Percentiles rank a stretch among this genome's conserved stretches.
Conservation (phyloP, 1,139 yeast species). For the Candida buenavistaensis region DNA sequence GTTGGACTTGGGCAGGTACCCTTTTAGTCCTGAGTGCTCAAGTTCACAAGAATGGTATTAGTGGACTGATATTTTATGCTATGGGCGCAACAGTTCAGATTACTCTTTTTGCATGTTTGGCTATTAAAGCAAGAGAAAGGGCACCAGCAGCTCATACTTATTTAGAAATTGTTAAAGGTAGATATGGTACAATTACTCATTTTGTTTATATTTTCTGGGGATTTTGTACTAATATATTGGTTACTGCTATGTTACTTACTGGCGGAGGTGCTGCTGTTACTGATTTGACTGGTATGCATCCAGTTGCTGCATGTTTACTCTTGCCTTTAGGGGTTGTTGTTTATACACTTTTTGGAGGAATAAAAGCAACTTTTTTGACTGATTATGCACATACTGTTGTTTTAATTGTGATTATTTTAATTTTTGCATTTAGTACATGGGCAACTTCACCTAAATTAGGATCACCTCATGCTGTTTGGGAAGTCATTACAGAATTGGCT, state of each 20-base stretch:
- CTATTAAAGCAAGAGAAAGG: conserved; percentile 55
- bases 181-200: conserved; percentile 64
- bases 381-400: conserved; percentile 78
- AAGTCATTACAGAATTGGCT: conserved; percentile 59
- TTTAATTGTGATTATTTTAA: conserved; percentile 58
- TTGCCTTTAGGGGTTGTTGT: conserved; percentile 81
- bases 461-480: conserved; percentile 81
- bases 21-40: conserved; percentile 75
- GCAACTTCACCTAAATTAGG: conserved; percentile 67
- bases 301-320: conserved; percentile 77
- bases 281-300: conserved; percentile 79
- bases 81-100: conserved; percentile 58
- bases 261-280: conserved; percentile 83
- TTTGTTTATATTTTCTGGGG: conserved; percentile 73
- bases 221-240: conserved; percentile 80
- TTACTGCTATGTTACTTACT: conserved; percentile 82
- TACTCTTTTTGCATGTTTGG: conserved; percentile 51
- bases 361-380: conserved; percentile 85
- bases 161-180: conserved; percentile 51
- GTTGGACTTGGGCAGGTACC: conserved; percentile 97
- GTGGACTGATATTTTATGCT: conserved; percentile 53
- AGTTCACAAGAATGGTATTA: conserved; percentile 73
- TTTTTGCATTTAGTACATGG: conserved; percentile 63
- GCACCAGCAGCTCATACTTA: conserved; percentile 62
- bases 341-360: conserved; percentile 85